phyloP scores from a whole-genome alignment of 2,329 filamentous ascomycete genomes.

The Raffaelea ambrosiae region DNA sequence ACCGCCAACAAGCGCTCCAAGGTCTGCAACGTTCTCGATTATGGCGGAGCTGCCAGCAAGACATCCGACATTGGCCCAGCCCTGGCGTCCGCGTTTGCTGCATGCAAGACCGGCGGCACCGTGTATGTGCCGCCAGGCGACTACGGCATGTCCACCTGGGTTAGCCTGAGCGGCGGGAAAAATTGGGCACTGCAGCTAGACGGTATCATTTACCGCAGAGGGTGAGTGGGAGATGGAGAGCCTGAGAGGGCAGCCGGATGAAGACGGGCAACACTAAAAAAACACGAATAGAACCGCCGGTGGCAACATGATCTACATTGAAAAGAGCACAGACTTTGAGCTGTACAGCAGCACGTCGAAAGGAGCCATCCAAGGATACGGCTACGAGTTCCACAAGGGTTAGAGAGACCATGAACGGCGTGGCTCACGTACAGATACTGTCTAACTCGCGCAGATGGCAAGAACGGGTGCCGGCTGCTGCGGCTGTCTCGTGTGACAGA shows the following conservation, averaged over 20 bases:
- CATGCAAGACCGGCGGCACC: conserved; percentile 38
- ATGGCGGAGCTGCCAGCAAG: conserved; percentile 41
- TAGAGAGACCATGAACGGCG: not conserved
- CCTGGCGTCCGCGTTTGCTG: conserved; percentile 37
- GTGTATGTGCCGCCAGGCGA: conserved; percentile 14
- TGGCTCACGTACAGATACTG: not conserved
- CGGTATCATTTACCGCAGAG: conserved; percentile 14
- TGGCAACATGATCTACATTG: conserved; percentile 19
- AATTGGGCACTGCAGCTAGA: conserved; percentile 13
- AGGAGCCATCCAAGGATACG: conserved; percentile 41
- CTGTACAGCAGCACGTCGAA: conserved; percentile 32
- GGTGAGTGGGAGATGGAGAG: conserved; percentile 9
- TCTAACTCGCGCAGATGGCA: conserved; percentile 4
- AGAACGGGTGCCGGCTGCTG: conserved; percentile 34
- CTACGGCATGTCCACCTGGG: conserved; percentile 15
- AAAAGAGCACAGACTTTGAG: conserved; percentile 32
- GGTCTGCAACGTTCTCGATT: conserved; percentile 42
- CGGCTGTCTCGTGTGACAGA: conserved; percentile 32
- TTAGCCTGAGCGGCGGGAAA: conserved; percentile 10
- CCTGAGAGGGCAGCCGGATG: too few species aligned
- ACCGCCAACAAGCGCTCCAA: conserved; percentile 30
- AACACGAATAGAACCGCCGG: conserved; percentile 6
- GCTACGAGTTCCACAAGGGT: conserved; percentile 34
- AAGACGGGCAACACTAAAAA: too few species aligned
- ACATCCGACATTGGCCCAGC: conserved; percentile 41